Evolutionary conservation across 2,329 filamentous ascomycete species (phyloP), one percentile per base, ranked within the genome.

Genomic region (Shiraia sp.): DNA sequence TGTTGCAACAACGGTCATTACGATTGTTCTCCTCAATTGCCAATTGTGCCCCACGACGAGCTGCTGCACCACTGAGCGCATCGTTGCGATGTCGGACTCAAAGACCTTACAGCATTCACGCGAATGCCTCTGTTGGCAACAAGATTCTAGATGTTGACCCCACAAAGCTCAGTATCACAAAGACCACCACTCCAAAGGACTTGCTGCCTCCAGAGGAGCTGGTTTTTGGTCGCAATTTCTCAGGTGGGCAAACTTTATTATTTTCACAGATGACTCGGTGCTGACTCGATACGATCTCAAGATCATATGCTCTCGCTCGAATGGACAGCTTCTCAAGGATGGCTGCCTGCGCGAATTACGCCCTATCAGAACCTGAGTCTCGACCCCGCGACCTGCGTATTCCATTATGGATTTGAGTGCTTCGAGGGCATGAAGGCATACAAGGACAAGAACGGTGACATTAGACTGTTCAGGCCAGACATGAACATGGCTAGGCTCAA

Each of bases 401-500:
- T 99, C 75, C 93, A 99, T 80, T 99, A 99, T 73, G 93, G 90
- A 34, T 97, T 97, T 67, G 89, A 95, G 72, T 93, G 88, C 71
- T 99, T 99, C 73, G 93, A 99, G 77, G 93, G 93, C 58, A 96
- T 97, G 90, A 99, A 99, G 78, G 93, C 93, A 46, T 99, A 99
- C 80, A 95, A 92, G 73, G 90, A 95, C 75, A 82, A 80, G 61
- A 68, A 82, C 30, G 89, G 89, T 58, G 75, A 84, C 45, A 82
- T 96, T 57, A 85, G 92, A 40, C 78, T 99, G 40, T 99, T 99
- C 80, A 83, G 93, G 24, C 93, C 93, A 2, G 87, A 95, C 70
- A 93, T 83, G 80, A 99, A 99, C 78, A 97, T 97, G 92, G 85
- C 79, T 52, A 87, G 93, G 47, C 75, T 99, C 72, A 99, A 97